Conservation (phyloP, 441 rosid genomes). For the Pelargonium citronellum region DNA sequence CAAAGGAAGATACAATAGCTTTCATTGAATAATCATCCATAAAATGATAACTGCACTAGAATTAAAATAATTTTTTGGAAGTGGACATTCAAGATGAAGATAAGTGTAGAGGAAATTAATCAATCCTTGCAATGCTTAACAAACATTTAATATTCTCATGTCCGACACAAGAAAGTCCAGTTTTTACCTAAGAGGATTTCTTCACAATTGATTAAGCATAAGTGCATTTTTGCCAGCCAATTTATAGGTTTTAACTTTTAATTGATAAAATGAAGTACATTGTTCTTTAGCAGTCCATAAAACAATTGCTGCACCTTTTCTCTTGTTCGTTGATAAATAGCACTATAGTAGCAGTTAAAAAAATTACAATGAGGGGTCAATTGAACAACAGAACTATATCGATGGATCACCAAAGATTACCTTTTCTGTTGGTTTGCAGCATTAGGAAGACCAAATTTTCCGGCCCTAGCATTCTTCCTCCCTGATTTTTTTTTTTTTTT, state of each 20-base stretch:
- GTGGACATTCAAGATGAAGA: background rate
- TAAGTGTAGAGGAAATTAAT: background rate
- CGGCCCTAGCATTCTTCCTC: slow-evolving; percentile 31
- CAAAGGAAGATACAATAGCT: background rate
- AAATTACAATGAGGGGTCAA: background rate
- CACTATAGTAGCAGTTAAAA: background rate
- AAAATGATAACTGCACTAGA: background rate
- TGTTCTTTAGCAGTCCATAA: background rate
- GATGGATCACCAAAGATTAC: slow-evolving; percentile 32
- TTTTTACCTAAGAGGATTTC: slow-evolving; percentile 3
- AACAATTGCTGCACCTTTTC: background rate
- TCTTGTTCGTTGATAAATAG: background rate
- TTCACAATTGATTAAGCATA: background rate
- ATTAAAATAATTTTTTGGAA: background rate
- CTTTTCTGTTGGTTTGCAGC: slow-evolving; percentile 40
- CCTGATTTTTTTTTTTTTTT: slow-evolving; percentile 31
- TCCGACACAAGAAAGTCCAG: background rate
- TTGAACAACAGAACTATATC: background rate
- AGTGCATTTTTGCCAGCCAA: background rate
- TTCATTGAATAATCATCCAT: background rate
- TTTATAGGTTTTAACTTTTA: background rate
- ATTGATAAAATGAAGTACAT: background rate
- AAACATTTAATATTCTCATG: background rate
- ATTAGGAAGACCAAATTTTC: slow-evolving; percentile 26
- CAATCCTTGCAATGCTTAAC: background rate